phyloP scores from a whole-genome alignment of 2,329 filamentous ascomycete genomes.

The Colletotrichum sp. region DNA sequence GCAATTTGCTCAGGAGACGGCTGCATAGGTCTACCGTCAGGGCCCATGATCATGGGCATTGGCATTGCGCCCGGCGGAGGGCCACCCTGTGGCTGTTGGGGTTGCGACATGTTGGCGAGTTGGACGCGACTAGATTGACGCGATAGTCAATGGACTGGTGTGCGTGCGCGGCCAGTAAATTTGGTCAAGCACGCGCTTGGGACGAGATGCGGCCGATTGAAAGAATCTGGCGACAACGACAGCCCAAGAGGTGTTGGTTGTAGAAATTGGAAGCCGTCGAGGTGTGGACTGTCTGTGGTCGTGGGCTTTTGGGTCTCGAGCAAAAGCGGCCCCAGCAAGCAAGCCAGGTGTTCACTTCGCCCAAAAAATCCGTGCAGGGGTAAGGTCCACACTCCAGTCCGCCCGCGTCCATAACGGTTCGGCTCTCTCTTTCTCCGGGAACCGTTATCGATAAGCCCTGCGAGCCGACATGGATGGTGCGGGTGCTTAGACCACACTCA shows the following conservation, averaged over 20 bases:
- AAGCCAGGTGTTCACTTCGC: slow-evolving; percentile 26
- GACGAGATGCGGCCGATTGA: background rate
- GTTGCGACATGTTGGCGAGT: slow-evolving; percentile 8
- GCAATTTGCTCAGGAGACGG: slow-evolving; percentile 81
- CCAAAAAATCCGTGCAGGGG: slow-evolving; percentile 17
- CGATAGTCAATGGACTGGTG: background rate
- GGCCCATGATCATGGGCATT: slow-evolving; percentile 35
- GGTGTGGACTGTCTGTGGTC: background rate
- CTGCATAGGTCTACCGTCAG: slow-evolving; percentile 26
- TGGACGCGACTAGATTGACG: background rate
- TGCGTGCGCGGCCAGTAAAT: background rate
- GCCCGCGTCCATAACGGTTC: background rate
- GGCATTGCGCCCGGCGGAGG: slow-evolving; percentile 24
- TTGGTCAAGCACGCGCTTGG: background rate
- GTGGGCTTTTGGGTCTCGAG: slow-evolving; percentile 4
- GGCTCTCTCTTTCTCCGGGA: slow-evolving; percentile 17
- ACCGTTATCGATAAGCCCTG: slow-evolving; percentile 19
- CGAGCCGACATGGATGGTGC: background rate
- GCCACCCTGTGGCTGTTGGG: background rate
- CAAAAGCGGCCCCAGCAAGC: slow-evolving; percentile 17
- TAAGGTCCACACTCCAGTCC: background rate
- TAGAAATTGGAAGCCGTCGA: background rate
- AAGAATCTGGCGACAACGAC: background rate
- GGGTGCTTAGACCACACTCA: slow-evolving; percentile 2
- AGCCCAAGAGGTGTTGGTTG: background rate